These are phyloP conservation scores for Fusarium staphyleae DNA, from an alignment of 2,329 filamentous ascomycete genomes.

Conservation along the genomic window DNA sequence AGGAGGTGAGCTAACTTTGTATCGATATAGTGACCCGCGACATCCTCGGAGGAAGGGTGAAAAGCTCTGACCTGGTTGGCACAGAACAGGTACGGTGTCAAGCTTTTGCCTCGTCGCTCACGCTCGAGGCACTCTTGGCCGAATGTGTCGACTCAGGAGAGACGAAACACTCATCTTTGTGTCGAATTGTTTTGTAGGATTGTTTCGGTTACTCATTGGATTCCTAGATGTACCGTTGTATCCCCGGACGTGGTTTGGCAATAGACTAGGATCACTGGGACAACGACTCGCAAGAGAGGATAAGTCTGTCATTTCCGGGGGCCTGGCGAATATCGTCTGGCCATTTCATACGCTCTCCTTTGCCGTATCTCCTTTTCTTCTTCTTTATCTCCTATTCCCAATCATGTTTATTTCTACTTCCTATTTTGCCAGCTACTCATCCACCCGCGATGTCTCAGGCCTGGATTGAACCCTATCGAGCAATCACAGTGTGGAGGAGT, in stretches of 20 bases:
- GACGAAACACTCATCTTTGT: no score
- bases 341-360: not conserved
- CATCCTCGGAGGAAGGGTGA: slow-evolving; percentile 33
- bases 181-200: slow-evolving; percentile 9
- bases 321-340: slow-evolving; percentile 3
- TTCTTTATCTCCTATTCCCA: slow-evolving; percentile 16
- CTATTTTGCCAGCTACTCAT: slow-evolving; percentile 6
- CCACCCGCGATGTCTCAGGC: slow-evolving; percentile 8
- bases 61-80: slow-evolving; percentile 35
- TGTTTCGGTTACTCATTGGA: slow-evolving; percentile 22
- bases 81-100: no score
- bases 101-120: slow-evolving; percentile 4
- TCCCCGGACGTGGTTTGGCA: slow-evolving; percentile 26
- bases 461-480: slow-evolving; percentile 18
- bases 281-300: slow-evolving; percentile 35
- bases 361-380: slow-evolving; percentile 1
- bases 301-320: slow-evolving; percentile 33
- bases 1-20: slow-evolving; percentile 18
- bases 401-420: slow-evolving; percentile 4
- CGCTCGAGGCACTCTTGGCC: slow-evolving; percentile 4
- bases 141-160: no score
- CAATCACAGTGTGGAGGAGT: slow-evolving; percentile 22
- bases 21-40: slow-evolving; percentile 25
- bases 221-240: slow-evolving; percentile 31
- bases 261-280: slow-evolving; percentile 23